These are phyloP conservation scores for Pyricularia sp. DNA, from an alignment of 2,329 filamentous ascomycete genomes.

Conservation along the genomic window DNA sequence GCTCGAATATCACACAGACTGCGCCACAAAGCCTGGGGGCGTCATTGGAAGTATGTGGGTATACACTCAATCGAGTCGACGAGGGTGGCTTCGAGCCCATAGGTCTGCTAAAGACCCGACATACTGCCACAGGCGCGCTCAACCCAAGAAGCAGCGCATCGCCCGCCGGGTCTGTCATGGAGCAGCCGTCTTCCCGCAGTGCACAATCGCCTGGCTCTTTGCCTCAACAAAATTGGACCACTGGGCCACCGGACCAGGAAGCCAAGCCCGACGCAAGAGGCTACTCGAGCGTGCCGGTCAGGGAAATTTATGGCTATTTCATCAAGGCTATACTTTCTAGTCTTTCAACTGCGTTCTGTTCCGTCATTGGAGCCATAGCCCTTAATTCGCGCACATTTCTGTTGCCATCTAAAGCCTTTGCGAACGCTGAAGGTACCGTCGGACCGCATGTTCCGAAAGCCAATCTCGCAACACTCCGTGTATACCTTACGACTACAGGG, in stretches of 20 bases:
- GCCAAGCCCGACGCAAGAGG: constrained; percentile 21
- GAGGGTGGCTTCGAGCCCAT: constrained; percentile 38
- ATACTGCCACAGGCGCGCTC: constrained; percentile 22
- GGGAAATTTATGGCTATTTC: constrained; percentile 40
- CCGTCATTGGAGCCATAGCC: constrained; percentile 33
- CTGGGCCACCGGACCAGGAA: constrained; percentile 15
- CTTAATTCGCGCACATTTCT: constrained; percentile 40
- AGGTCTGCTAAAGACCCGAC: constrained; percentile 31
- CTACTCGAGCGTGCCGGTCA: constrained; percentile 22
- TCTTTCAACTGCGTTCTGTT: constrained; percentile 36
- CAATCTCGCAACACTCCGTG: constrained; percentile 35
- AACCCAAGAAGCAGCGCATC: constrained; percentile 35
- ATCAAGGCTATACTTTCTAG: constrained; percentile 37
- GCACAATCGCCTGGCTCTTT: constrained; percentile 14
- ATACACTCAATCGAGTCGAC: constrained; percentile 30
- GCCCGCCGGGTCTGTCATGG: constrained; percentile 25
- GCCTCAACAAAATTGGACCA: constrained; percentile 12
- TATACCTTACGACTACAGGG: constrained; percentile 43
- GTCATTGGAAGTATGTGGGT: constrained; percentile 29
- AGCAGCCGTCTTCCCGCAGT: constrained; percentile 19
- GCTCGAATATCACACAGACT: constrained; percentile 11
- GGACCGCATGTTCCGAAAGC: constrained; percentile 12
- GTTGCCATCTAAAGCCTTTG: constrained; percentile 22
- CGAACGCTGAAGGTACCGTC: constrained; percentile 15
- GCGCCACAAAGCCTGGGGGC: constrained; percentile 20